Conservation (phyloP, 2,329 filamentous ascomycete genomes). For the Grosmannia huntii region DNA sequence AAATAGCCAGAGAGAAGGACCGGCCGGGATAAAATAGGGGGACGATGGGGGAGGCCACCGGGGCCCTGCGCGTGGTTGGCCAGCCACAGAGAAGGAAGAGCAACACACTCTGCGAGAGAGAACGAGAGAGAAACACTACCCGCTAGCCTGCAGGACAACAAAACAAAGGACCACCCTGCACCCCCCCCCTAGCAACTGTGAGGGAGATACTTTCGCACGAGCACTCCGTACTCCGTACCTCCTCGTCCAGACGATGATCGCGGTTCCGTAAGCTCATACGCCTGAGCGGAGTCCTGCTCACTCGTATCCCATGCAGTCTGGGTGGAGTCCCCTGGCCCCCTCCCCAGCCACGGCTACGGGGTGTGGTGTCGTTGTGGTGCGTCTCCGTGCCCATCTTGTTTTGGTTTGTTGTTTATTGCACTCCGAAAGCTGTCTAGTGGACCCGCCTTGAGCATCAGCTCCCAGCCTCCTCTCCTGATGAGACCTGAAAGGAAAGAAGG, state of each 20-base stretch:
- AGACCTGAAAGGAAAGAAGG: background rate
- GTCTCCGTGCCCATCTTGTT: background rate
- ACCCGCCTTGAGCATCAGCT: background rate
- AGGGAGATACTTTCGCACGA: background rate
- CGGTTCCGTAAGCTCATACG: no score
- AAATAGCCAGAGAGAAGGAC: conserved; percentile 6
- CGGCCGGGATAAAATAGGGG: conserved; percentile 10
- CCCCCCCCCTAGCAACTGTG: background rate
- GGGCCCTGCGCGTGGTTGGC: background rate
- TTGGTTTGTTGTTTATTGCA: background rate
- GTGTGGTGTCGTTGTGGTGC: background rate
- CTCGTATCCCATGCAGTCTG: background rate
- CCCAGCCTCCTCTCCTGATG: background rate
- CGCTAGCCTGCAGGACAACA: background rate
- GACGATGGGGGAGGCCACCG: conserved; percentile 3
- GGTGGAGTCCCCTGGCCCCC: background rate
- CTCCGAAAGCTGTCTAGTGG: background rate
- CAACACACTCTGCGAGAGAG: background rate
- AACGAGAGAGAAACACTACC: background rate
- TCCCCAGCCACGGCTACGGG: background rate
- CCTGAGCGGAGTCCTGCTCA: background rate
- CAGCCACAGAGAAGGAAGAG: background rate
- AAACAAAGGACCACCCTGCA: conserved; percentile 2
- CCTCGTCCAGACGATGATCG: no score
- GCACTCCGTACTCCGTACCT: background rate